Evolutionary conservation across 1,139 yeast genomes (phyloP).

Genomic region (Suhomyces wounanorum): DNA sequence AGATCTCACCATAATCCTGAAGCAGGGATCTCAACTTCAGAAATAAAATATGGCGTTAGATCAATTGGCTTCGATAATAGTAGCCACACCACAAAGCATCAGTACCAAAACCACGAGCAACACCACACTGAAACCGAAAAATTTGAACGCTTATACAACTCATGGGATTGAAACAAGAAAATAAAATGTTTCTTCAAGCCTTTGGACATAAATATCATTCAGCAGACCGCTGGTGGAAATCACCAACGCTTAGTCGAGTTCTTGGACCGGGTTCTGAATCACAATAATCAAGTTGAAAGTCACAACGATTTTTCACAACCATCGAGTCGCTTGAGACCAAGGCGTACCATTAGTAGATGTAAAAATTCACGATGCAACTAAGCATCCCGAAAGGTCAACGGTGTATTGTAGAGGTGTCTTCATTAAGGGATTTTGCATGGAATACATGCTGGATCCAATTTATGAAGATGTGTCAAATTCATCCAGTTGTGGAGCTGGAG

Average conservation of each 20-base stretch:
- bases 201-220: not conserved
- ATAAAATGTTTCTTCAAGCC: not conserved
- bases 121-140: slow-evolving; percentile 1
- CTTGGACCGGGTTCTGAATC: not conserved
- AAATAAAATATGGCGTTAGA: not conserved
- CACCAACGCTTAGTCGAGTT: not conserved
- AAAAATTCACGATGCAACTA: not conserved
- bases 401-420: not conserved
- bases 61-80: not conserved
- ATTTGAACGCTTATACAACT: not conserved
- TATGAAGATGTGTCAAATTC: not conserved
- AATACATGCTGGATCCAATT: not conserved
- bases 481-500: not conserved
- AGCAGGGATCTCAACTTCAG: not conserved
- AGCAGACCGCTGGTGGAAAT: not conserved
- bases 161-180: not conserved
- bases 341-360: not conserved
- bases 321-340: not conserved
- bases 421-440: not conserved
- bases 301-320: slow-evolving; percentile 1
- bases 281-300: not conserved
- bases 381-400: not conserved
- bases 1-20: not conserved
- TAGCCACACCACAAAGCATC: slow-evolving; percentile 3
- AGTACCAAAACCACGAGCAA: not conserved